Evolutionary conservation across 1,284 basidiomycete species (phyloP), one percentile per base, ranked within the genome.

Genomic region (Sporisorium sorghi): DNA sequence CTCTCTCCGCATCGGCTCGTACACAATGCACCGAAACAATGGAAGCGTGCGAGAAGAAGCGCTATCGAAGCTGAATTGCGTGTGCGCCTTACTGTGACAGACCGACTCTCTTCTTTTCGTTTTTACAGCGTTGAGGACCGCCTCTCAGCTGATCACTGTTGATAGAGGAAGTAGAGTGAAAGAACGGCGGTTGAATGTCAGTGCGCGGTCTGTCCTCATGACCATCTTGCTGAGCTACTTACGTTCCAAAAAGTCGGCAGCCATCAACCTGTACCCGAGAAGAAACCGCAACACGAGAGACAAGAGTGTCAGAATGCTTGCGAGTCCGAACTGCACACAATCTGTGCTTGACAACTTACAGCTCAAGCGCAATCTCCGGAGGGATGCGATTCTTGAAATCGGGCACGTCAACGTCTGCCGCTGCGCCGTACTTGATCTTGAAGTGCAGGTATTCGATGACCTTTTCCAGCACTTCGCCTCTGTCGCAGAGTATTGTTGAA

Each of bases 401-500:
- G 0, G 92, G 91, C 21, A 93, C 86, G 46, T 92, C 91, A 72
- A 91, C 90, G 69, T 90, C 91, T 2, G 87, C 84, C 0, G 85
- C 86, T 15, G 87, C 86, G 60, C 89, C 88, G 81, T 92, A 92
- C 63, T 90, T 86, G 0, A 89, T 86, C 85, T 91, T 92, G 87
- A 91, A 93, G 57, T 88, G 86, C 85, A 94, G 89, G 80, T 92
- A 94, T 83, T 94, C 92, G 40, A 91, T 87, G 32, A 93, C 86
- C 80, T 92, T 93, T 83, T 93, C 92, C 2, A 92, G 89, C 26
- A 93, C 89, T 39, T 90, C 88, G 3, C 89, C 90, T 30, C 92
- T 92, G 77, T 17, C 37, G 71, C n/a, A n/a, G n/a, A n/a, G n/a
- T 37, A 51, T 39, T 11, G 47, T 4, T 10, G 5, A 3, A n/a